These are phyloP conservation scores for Naganishia vishniacii DNA, from an alignment of 768 basidiomycete genomes.

Conservation along the genomic window DNA sequence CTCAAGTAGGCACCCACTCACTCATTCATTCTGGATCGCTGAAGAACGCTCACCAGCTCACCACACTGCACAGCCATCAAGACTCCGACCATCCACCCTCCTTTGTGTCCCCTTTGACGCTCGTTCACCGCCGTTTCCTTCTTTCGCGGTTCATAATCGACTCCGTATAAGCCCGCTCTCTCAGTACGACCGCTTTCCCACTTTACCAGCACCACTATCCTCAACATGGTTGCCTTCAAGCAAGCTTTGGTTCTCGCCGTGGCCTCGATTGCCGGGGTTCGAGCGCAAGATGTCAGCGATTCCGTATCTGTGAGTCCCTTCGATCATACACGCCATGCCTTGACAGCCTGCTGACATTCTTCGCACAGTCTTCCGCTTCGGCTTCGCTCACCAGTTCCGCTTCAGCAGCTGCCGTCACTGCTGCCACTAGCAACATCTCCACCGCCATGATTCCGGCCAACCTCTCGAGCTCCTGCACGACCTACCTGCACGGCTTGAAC, in stretches of 20 bases:
- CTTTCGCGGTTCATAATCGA: conserved; percentile 1
- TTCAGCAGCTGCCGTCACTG: conserved; percentile 34
- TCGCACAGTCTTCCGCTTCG: conserved; percentile 8
- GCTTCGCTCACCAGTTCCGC: conserved; percentile 21
- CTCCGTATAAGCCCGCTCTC: neutral
- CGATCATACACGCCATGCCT: neutral
- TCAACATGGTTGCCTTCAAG: conserved; percentile 14
- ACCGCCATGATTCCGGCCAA: conserved; percentile 63
- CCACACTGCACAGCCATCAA: neutral
- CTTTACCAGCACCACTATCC: neutral
- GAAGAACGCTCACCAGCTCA: neutral
- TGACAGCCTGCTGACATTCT: neutral
- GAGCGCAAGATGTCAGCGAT: conserved; percentile 17
- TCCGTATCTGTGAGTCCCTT: conserved; percentile 9
- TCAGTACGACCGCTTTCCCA: neutral
- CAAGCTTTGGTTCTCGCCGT: conserved; percentile 10
- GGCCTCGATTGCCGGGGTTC: conserved; percentile 2
- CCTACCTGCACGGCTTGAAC: conserved; percentile 64
- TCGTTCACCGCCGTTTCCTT: neutral
- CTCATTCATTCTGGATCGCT: neutral
- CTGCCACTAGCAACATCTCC: conserved; percentile 36
- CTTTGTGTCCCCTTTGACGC: conserved; percentile 2
- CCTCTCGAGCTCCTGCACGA: conserved; percentile 53
- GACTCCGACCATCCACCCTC: conserved; percentile 3
- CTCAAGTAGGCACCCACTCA: neutral